A percentile compares a stretch with the other conserved stretches of the same genome.
Evolutionary conservation across 2,329 filamentous ascomycete species (phyloP).

Genomic region (Aspergillus hiratsukae): DNA sequence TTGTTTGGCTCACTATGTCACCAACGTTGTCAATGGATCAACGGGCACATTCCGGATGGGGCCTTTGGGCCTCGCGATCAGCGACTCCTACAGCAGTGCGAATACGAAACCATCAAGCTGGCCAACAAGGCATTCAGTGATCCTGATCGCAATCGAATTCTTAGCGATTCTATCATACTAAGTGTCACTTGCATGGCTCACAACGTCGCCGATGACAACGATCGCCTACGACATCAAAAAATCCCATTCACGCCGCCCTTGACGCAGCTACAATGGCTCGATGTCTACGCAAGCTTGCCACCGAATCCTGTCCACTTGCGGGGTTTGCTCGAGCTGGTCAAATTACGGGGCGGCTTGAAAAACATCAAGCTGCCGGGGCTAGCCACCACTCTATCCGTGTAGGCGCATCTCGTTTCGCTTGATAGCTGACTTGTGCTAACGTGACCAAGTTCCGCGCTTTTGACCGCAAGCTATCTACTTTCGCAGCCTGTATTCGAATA

Average conservation of each 20-base stretch:
- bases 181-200: constrained; percentile 34
- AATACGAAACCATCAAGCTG: constrained; percentile 32
- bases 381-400: constrained; percentile 37
- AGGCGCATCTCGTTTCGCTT: constrained; percentile 9
- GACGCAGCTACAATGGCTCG: constrained; percentile 33
- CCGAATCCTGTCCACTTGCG: constrained; percentile 33
- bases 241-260: constrained; percentile 33
- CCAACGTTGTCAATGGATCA: constrained; percentile 27
- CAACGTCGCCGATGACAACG: constrained; percentile 23
- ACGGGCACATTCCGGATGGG: constrained; percentile 17
- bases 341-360: constrained; percentile 33
- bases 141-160: constrained; percentile 26
- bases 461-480: constrained; percentile 22
- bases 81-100: constrained; percentile 20
- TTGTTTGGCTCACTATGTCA: constrained; percentile 30
- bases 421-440: background rate
- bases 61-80: constrained; percentile 21
- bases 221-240: constrained; percentile 6
- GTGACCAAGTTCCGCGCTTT: constrained; percentile 23
- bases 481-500: constrained; percentile 23
- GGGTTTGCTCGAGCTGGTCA: constrained; percentile 33
- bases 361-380: constrained; percentile 35
- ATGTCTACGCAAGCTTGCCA: constrained; percentile 32
- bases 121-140: constrained; percentile 33
- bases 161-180: constrained; percentile 32